phyloP scores from a whole-genome alignment of 768 basidiomycete species.

The Podaxis mareebaensis region DNA sequence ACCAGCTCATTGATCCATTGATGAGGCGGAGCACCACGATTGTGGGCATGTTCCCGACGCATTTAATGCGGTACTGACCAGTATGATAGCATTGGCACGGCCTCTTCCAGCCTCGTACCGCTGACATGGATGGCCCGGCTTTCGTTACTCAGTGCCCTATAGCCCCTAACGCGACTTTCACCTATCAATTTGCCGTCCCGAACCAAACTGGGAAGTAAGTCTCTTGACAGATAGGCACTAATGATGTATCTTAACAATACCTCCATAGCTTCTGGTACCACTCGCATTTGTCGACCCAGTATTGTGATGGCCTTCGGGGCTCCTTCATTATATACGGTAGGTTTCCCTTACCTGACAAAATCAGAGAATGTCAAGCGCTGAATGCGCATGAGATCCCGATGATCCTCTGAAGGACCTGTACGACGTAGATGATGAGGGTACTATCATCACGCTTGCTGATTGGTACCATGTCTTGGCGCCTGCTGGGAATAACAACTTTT shows the following conservation, averaged over 20 bases:
- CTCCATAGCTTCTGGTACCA: conserved; percentile 14
- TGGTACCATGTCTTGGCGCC: conserved; percentile 11
- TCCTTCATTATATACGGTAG: conserved; percentile 28
- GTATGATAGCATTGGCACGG: neutral
- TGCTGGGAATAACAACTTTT: conserved; percentile 40
- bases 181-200: conserved; percentile 12
- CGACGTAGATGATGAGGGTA: conserved; percentile 32
- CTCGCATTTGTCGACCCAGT: conserved; percentile 25
- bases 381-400: conserved; percentile 25
- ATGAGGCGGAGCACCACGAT: conserved; percentile 36
- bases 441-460: conserved; percentile 28
- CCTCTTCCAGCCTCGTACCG: conserved; percentile 43
- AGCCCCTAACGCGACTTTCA: conserved; percentile 20
- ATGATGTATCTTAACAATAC: neutral
- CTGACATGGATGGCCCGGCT: conserved; percentile 45
- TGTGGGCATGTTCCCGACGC: conserved; percentile 17
- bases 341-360: conserved; percentile 21
- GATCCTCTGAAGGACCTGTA: conserved; percentile 31
- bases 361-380: neutral
- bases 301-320: conserved; percentile 29
- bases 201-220: conserved; percentile 17
- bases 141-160: conserved; percentile 19
- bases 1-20: conserved; percentile 29
- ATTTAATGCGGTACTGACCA: neutral
- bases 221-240: neutral